These are phyloP conservation scores for Sugiyamaella qingdaonensis DNA, from an alignment of 805 yeast species.

Conservation along the genomic window DNA sequence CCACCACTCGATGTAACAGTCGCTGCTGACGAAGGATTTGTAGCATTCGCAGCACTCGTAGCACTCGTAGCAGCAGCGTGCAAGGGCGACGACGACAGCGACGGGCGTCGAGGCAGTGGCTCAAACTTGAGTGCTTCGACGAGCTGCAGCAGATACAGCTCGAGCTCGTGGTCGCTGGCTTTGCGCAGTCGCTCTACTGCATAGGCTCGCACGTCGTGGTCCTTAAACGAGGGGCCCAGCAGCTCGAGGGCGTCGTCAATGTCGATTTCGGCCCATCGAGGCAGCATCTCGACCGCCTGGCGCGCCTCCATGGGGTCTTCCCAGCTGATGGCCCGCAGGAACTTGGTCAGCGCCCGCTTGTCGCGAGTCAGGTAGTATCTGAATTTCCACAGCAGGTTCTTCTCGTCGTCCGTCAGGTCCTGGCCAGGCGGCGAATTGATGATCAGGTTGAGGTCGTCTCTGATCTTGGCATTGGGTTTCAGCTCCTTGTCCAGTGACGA, in stretches of 20 bases:
- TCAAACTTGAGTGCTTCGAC: conserved; percentile 92
- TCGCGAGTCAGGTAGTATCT: conserved; percentile 73
- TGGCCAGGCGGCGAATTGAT: conserved; percentile 79
- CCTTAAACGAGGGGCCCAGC: conserved; percentile 71
- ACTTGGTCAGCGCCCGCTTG: conserved; percentile 68
- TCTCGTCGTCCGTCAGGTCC: conserved; percentile 74
- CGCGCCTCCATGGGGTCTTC: conserved; percentile 74
- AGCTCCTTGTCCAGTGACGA: conserved; percentile 75
- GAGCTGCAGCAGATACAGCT: conserved; percentile 76
- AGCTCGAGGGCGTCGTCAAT: conserved; percentile 84
- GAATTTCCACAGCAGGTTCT: conserved; percentile 85
- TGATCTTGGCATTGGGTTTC: conserved; percentile 78
- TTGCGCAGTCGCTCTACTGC: conserved; percentile 80
- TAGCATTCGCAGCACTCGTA: background rate
- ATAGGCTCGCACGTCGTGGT: conserved; percentile 69
- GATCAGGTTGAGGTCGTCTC: conserved; percentile 68
- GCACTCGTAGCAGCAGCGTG: background rate
- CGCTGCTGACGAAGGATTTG: background rate
- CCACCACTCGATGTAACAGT: background rate
- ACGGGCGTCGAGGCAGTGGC: conserved; percentile 10
- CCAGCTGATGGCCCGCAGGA: conserved; percentile 85
- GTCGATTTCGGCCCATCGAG: conserved; percentile 69
- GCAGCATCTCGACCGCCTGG: conserved; percentile 71
- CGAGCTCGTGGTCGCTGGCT: conserved; percentile 76
- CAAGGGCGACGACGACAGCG: too few species aligned